phyloP scores from a whole-genome alignment of 805 yeast genomes.

The Saccharomycopsis fibuligera region DNA sequence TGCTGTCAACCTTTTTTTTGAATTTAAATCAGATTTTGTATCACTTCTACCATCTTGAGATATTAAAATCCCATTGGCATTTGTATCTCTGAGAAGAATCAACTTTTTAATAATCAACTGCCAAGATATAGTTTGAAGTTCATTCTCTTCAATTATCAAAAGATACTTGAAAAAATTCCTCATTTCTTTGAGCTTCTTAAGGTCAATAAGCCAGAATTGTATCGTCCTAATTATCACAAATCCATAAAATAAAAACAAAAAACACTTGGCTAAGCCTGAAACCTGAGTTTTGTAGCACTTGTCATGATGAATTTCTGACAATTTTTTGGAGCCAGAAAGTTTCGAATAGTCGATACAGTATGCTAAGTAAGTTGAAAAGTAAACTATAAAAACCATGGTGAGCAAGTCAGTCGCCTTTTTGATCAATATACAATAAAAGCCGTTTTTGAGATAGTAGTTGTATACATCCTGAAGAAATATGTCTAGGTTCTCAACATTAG shows the following conservation, averaged over 20 bases:
- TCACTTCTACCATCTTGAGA: conserved; percentile 35
- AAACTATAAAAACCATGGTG: conserved; percentile 73
- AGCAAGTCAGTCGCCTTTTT: conserved; percentile 59
- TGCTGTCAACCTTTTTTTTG: conserved; percentile 76
- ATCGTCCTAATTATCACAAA: conserved; percentile 46
- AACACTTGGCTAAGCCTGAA: conserved; percentile 25
- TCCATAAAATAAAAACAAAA: conserved; percentile 22
- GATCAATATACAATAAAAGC: conserved; percentile 70
- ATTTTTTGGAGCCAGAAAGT: conserved; percentile 28
- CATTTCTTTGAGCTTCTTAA: conserved; percentile 64
- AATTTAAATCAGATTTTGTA: conserved; percentile 44
- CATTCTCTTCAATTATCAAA: conserved; percentile 68
- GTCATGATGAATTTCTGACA: conserved; percentile 33
- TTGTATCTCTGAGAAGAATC: conserved; percentile 70
- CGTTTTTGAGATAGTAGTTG: conserved; percentile 78
- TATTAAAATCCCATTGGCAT: conserved; percentile 38
- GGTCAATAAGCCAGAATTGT: conserved; percentile 54
- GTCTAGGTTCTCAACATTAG: conserved; percentile 89
- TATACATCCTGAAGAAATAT: conserved; percentile 78
- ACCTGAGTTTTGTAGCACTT: conserved; percentile 31
- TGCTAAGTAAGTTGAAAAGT: conserved; percentile 69
- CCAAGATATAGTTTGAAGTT: conserved; percentile 92
- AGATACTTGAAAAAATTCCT: conserved; percentile 69
- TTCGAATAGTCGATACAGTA: conserved; percentile 71
- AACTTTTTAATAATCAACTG: conserved; percentile 72